A percentile compares a stretch with the other conserved stretches of the same genome.
These are phyloP conservation scores for Strobilomyces confusus DNA, from an alignment of 768 basidiomycete genomes.

Conservation along the genomic window DNA sequence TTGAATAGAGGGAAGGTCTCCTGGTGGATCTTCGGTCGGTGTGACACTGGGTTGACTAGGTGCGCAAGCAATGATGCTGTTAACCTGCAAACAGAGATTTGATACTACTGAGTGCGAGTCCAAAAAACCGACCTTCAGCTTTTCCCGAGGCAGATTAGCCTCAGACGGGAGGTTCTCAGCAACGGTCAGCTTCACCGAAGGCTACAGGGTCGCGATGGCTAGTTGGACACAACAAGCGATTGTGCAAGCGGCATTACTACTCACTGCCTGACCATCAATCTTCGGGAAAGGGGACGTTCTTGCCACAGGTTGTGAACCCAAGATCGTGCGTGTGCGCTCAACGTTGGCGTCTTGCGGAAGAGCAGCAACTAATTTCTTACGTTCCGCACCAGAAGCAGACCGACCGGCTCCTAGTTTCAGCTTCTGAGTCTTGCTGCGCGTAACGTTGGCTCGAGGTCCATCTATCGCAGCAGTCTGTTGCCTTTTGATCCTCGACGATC, in stretches of 20 bases:
- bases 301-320: neutral
- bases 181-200: neutral
- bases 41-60: slow-evolving; percentile 10
- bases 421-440: slow-evolving; percentile 23
- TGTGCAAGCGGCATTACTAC: neutral
- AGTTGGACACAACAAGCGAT: neutral
- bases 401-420: slow-evolving; percentile 3
- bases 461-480: slow-evolving; percentile 1
- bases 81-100: slow-evolving; percentile 6
- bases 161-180: neutral
- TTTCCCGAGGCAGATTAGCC: neutral
- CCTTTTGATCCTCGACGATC: slow-evolving; percentile 17
- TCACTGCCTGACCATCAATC: slow-evolving; percentile 4
- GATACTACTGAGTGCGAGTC: neutral
- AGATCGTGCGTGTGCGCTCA: neutral
- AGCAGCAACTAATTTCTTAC: neutral
- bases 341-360: neutral
- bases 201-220: neutral
- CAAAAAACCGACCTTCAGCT: slow-evolving; percentile 14
- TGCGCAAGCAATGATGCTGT: neutral
- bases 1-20: slow-evolving; percentile 18
- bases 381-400: neutral
- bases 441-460: slow-evolving; percentile 18
- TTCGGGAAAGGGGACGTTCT: neutral
- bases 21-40: slow-evolving; percentile 32